Percentiles rank a stretch among this genome's conserved stretches.
These are phyloP conservation scores for Ogataea glucozyma DNA, from an alignment of 805 yeast genomes.

Conservation along the genomic window DNA sequence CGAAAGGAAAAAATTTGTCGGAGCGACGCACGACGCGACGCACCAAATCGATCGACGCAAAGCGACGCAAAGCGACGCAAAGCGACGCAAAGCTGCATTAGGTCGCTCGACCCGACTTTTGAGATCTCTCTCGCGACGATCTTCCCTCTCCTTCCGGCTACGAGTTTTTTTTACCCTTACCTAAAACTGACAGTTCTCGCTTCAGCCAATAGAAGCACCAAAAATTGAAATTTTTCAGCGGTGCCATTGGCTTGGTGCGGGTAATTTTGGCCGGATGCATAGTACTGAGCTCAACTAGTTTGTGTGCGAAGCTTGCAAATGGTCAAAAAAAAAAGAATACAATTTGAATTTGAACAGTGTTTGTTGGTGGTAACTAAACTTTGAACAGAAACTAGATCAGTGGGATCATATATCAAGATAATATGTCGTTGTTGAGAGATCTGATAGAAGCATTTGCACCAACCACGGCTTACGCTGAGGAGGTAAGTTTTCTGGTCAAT, in stretches of 20 bases:
- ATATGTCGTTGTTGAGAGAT: conserved; percentile 57
- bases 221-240: conserved; percentile 26
- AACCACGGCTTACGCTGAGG: conserved; percentile 81
- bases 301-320: conserved; percentile 1
- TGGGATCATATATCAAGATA: not conserved
- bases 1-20: conserved; percentile 5
- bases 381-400: not conserved
- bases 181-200: conserved; percentile 5
- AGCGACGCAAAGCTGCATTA: too few species aligned
- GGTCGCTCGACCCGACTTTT: too few species aligned
- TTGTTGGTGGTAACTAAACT: not conserved
- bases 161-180: not conserved
- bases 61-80: too few species aligned
- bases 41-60: not conserved
- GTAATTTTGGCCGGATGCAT: conserved; percentile 6
- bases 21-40: not conserved
- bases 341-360: not conserved
- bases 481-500: too few species aligned
- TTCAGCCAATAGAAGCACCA: conserved; percentile 28
- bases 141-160: not conserved
- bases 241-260: conserved; percentile 5
- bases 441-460: conserved; percentile 80
- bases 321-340: not conserved
- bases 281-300: not conserved
- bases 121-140: not conserved